These are phyloP conservation scores for Acanthamoeba lugdunensis DNA, from an alignment of 208 protist species.

Conservation along the genomic window DNA sequence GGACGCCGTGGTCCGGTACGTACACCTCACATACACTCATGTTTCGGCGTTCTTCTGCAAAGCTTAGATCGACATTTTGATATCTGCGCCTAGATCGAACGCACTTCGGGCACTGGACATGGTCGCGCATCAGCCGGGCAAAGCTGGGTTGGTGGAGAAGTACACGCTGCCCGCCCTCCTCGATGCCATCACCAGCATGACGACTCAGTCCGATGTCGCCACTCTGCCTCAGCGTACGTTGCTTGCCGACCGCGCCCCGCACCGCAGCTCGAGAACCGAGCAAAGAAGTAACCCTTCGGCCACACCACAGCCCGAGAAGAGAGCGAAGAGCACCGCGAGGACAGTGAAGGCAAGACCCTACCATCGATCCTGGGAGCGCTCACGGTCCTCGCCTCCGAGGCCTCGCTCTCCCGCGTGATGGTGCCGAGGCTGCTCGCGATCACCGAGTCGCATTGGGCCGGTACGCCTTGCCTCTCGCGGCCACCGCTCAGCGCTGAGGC, in stretches of 20 bases:
- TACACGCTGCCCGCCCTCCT: constrained; percentile 18
- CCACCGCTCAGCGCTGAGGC: too few species aligned
- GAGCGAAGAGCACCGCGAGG: constrained; percentile 12
- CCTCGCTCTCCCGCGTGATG: constrained; percentile 5
- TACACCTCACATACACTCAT: not conserved
- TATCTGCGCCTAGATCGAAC: not conserved
- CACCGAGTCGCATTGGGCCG: constrained; percentile 14
- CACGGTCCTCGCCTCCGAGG: constrained; percentile 26
- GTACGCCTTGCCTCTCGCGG: not conserved
- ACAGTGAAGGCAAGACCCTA: not conserved
- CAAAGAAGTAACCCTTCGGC: not conserved
- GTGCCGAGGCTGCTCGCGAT: constrained; percentile 35
- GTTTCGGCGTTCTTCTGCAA: not conserved
- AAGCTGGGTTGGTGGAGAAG: not conserved
- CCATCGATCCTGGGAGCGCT: constrained; percentile 6
- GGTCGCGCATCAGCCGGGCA: constrained; percentile 23
- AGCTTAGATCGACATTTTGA: not conserved
- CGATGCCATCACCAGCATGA: not conserved
- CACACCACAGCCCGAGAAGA: not conserved
- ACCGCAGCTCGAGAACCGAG: not conserved
- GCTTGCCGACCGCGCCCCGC: not conserved
- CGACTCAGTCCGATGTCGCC: not conserved
- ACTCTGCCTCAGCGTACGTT: not conserved
- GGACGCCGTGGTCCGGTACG: constrained; percentile 17
- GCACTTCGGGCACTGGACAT: constrained; percentile 20